Conservation (phyloP, 495 filamentous ascomycete genomes). For the Penicillium herquei region DNA sequence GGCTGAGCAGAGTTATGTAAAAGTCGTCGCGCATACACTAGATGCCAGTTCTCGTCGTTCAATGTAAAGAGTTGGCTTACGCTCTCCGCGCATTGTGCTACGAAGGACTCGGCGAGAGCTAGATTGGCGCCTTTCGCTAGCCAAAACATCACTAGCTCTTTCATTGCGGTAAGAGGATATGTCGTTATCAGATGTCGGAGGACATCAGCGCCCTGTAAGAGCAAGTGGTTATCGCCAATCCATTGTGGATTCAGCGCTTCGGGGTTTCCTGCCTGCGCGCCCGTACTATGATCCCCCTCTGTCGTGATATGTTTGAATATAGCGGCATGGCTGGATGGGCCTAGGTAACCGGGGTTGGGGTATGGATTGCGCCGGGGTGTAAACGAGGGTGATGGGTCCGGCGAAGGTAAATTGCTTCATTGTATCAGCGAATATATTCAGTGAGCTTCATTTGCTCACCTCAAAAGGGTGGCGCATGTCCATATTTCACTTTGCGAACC, state of each 20-base stretch:
- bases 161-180: constrained; percentile 27
- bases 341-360: constrained; percentile 44
- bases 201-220: constrained; percentile 28
- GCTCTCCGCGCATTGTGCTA: constrained; percentile 26
- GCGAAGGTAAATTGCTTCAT: constrained; percentile 12
- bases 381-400: constrained; percentile 24
- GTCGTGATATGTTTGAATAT: constrained; percentile 41
- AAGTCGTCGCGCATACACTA: constrained; percentile 30
- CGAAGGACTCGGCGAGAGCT: constrained; percentile 33
- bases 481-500: not conserved
- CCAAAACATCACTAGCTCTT: constrained; percentile 32
- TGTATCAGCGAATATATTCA: not conserved
- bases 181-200: constrained; percentile 23
- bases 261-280: constrained; percentile 6
- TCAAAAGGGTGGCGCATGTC: not conserved
- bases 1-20: constrained; percentile 34
- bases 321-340: constrained; percentile 41
- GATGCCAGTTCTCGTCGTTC: constrained; percentile 28
- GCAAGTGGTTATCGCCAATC: constrained; percentile 23
- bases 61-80: constrained; percentile 26
- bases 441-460: not conserved
- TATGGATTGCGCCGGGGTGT: constrained; percentile 32
- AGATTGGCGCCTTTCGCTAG: constrained; percentile 35
- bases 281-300: constrained; percentile 14
- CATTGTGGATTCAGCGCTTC: constrained; percentile 11